Percentiles rank a stretch among this genome's conserved stretches.
These are phyloP conservation scores for Diaporthe vaccinii DNA, from an alignment of 2,329 filamentous ascomycete genomes.

Conservation along the genomic window DNA sequence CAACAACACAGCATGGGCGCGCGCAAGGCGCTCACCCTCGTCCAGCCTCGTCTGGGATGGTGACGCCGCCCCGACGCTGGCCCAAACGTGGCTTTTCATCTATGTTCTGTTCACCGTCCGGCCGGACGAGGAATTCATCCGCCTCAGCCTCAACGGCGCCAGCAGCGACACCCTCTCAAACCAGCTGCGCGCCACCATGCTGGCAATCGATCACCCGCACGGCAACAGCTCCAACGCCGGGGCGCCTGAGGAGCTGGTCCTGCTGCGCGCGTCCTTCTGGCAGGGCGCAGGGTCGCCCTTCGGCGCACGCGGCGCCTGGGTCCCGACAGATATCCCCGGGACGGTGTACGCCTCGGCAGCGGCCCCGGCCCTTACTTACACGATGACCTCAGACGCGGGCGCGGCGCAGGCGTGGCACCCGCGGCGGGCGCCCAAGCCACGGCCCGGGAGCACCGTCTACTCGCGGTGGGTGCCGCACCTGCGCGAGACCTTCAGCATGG, in stretches of 20 bases:
- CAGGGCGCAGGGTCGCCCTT: constrained; percentile 78
- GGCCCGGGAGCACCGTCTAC: constrained; percentile 78
- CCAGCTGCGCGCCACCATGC: constrained; percentile 56
- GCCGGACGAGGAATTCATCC: constrained; percentile 62
- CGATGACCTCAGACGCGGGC: constrained; percentile 54
- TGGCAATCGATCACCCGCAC: constrained; percentile 63
- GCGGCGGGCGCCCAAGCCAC: constrained; percentile 78
- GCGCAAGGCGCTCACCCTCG: constrained; percentile 66
- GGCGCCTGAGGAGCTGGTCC: constrained; percentile 51
- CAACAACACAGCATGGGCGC: constrained; percentile 69
- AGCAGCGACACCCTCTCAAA: constrained; percentile 41
- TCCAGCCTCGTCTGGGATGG: constrained; percentile 60
- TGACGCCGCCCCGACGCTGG: constrained; percentile 57
- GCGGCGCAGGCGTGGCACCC: constrained; percentile 70
- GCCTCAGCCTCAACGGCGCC: constrained; percentile 59
- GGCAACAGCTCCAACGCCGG: constrained; percentile 47
- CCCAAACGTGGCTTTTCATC: constrained; percentile 66
- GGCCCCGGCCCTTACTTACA: constrained; percentile 63
- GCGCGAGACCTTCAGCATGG: constrained; percentile 81
- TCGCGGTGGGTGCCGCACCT: constrained; percentile 84
- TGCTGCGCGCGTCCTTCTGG: constrained; percentile 74
- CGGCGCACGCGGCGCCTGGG: constrained; percentile 74
- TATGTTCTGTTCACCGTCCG: constrained; percentile 67
- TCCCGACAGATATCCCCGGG: constrained; percentile 58
- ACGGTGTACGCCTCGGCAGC: constrained; percentile 57